Conservation (phyloP, 257 asterid genomes). For the Coffea eugenioides region DNA sequence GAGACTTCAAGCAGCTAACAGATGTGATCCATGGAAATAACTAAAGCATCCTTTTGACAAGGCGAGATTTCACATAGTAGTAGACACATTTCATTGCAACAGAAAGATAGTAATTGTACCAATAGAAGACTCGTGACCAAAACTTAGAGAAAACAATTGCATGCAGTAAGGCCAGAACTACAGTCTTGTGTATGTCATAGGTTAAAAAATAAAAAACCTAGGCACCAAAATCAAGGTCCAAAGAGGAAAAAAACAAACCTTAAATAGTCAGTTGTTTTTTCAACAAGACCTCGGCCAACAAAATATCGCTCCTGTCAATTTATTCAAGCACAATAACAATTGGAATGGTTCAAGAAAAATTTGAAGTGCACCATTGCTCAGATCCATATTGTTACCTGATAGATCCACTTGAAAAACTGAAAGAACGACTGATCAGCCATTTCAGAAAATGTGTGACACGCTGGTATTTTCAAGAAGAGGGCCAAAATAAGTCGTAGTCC, state of each 20-base stretch:
- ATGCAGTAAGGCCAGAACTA: background rate
- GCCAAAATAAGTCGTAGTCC: slow-evolving; percentile 74
- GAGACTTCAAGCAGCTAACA: background rate
- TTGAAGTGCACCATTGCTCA: background rate
- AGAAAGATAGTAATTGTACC: background rate
- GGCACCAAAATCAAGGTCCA: background rate
- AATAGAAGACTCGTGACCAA: background rate
- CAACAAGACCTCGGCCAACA: slow-evolving; percentile 99
- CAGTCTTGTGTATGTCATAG: background rate
- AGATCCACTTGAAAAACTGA: slow-evolving; percentile 98
- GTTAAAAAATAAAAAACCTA: background rate
- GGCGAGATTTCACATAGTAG: background rate
- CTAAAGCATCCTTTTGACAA: background rate
- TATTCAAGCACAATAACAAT: slow-evolving; percentile 12
- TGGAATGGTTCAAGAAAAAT: background rate
- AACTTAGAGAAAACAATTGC: background rate
- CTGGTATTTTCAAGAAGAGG: slow-evolving; percentile 72
- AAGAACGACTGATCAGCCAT: slow-evolving; percentile 91
- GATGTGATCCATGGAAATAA: background rate
- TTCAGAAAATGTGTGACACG: slow-evolving; percentile 79
- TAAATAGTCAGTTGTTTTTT: slow-evolving; percentile 72
- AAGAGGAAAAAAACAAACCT: slow-evolving; percentile 42
- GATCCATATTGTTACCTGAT: slow-evolving; percentile 54
- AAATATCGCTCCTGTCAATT: slow-evolving; percentile 88
- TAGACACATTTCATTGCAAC: background rate